A percentile compares a stretch with the other conserved stretches of the same genome.
phyloP scores from a whole-genome alignment of 176 grass and related monocot genomes.

The Oryza punctata region DNA sequence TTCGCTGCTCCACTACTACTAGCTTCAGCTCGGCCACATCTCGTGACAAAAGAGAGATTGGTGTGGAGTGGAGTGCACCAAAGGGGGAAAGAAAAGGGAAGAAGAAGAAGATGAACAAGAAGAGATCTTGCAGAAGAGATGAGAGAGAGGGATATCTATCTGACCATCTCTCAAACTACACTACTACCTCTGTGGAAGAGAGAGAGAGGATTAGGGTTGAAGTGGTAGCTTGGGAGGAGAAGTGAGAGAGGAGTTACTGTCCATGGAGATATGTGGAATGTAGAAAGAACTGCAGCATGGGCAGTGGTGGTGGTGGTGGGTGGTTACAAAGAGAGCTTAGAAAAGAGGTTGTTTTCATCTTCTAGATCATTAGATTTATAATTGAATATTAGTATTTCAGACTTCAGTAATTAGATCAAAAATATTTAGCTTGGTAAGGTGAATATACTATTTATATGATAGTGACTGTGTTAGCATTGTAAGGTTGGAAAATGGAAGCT shows the following conservation, averaged over 20 bases:
- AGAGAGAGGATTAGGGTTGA: neutral
- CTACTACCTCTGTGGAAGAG: neutral
- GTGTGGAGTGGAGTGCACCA: no score
- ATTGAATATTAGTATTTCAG: neutral
- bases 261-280: slow-evolving; percentile 20
- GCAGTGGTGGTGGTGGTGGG: neutral
- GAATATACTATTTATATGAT: neutral
- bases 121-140: slow-evolving; percentile 45
- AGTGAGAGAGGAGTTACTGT: neutral
- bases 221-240: neutral
- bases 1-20: slow-evolving; percentile 17
- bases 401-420: neutral
- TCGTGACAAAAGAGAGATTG: slow-evolving; percentile 63
- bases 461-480: neutral
- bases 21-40: slow-evolving; percentile 30
- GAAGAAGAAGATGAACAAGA: slow-evolving; percentile 37
- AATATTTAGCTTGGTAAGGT: neutral
- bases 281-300: neutral
- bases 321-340: slow-evolving; percentile 1
- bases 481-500: neutral
- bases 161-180: neutral
- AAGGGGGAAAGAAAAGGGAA: slow-evolving; percentile 2
- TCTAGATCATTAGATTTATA: neutral
- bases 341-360: neutral
- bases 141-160: neutral